Conservation (phyloP, 345 rosid species). For the Sonneratia caseolaris region DNA sequence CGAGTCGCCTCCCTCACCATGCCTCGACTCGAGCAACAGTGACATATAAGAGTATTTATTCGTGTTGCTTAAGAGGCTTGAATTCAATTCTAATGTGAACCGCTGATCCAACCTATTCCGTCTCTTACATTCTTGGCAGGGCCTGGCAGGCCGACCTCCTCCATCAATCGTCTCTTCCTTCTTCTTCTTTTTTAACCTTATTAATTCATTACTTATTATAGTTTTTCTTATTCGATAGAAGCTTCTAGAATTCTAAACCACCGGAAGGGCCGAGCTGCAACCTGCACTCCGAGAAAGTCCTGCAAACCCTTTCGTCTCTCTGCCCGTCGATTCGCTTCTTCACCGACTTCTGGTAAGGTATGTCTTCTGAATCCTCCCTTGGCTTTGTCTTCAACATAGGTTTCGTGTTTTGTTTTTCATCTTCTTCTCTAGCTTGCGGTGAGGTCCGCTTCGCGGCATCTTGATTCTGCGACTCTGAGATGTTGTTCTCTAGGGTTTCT, state of each 20-base stretch:
- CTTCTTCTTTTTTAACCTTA: too few relatives aligned
- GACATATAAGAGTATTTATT: too few relatives aligned
- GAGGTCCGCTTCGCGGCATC: background rate
- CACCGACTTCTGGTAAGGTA: background rate
- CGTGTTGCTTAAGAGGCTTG: too few relatives aligned
- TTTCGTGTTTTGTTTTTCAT: background rate
- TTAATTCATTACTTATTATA: too few relatives aligned
- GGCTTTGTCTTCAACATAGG: background rate
- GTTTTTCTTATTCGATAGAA: background rate
- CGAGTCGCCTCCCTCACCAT: too few relatives aligned
- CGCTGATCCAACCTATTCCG: too few relatives aligned
- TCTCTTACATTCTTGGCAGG: too few relatives aligned
- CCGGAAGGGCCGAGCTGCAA: background rate
- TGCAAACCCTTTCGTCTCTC: background rate
- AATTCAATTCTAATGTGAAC: too few relatives aligned
- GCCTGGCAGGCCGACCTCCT: too few relatives aligned
- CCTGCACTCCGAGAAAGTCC: background rate
- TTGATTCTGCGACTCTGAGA: background rate
- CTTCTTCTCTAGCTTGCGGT: background rate
- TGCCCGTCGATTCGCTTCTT: background rate
- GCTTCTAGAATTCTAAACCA: background rate
- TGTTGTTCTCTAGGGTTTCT: background rate
- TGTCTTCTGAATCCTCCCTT: background rate
- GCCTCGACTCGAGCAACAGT: too few relatives aligned
- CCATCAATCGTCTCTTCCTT: too few relatives aligned